These are phyloP conservation scores for Phyllosticta paracitricarpa DNA, from an alignment of 2,329 filamentous ascomycete genomes.

Conservation along the genomic window DNA sequence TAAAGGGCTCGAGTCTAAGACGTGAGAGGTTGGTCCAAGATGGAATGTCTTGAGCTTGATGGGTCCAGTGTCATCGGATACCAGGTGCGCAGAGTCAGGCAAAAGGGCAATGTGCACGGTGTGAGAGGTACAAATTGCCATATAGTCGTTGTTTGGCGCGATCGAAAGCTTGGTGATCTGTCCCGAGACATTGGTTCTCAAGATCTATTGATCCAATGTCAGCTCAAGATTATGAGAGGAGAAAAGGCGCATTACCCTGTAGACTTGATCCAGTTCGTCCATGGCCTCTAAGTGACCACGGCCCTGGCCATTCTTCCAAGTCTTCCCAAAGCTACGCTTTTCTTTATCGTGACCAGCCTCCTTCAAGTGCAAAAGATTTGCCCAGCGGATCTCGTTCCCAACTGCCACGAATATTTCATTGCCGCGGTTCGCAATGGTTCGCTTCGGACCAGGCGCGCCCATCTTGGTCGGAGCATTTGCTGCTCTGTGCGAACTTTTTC, in stretches of 20 bases:
- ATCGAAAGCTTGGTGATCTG: conserved; percentile 78
- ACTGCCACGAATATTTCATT: conserved; percentile 84
- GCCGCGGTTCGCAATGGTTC: conserved; percentile 67
- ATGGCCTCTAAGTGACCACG: not conserved
- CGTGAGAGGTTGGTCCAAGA: conserved; percentile 84
- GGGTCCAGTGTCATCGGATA: conserved; percentile 54
- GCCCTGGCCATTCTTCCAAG: not conserved
- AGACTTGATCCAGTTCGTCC: conserved; percentile 7
- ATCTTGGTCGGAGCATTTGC: conserved; percentile 16
- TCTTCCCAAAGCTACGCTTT: not conserved
- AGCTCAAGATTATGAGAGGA: not conserved
- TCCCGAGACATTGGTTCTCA: conserved; percentile 68
- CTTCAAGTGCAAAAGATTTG: conserved; percentile 72
- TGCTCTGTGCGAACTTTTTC: conserved; percentile 24
- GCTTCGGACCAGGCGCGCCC: conserved; percentile 32
- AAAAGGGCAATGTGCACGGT: conserved; percentile 83
- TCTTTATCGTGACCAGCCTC: conserved; percentile 27
- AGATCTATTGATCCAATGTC: conserved; percentile 42
- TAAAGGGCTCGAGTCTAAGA: conserved; percentile 72
- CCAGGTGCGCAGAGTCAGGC: conserved; percentile 69
- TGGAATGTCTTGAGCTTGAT: conserved; percentile 81
- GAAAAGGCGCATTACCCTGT: conserved; percentile 2
- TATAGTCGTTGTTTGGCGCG: conserved; percentile 69
- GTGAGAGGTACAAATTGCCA: conserved; percentile 78
- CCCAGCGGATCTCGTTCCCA: conserved; percentile 86